A percentile compares a stretch with the other conserved stretches of the same genome.
phyloP scores from a whole-genome alignment of 2,329 filamentous ascomycete species.

The Penicillium expansum region DNA sequence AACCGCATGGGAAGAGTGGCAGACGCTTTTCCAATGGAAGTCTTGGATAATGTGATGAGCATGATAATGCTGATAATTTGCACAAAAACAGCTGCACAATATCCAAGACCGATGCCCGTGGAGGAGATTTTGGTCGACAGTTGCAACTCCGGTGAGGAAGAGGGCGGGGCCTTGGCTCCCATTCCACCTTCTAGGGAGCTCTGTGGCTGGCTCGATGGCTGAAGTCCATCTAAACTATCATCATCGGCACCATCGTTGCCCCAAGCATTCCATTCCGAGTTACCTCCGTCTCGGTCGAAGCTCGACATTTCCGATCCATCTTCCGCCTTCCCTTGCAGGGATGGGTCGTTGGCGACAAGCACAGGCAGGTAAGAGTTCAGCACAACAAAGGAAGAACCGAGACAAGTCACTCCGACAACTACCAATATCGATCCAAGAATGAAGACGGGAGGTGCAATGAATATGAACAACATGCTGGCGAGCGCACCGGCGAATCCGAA shows the following conservation, averaged over 20 bases:
- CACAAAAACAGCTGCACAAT: constrained; percentile 76
- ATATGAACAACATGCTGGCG: constrained; percentile 81
- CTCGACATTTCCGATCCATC: constrained; percentile 25
- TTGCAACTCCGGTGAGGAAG: constrained; percentile 63
- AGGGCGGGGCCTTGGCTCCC: constrained; percentile 2
- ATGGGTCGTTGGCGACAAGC: constrained; percentile 76
- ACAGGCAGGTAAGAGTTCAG: constrained; percentile 89
- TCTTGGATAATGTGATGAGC: constrained; percentile 54
- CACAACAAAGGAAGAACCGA: constrained; percentile 86
- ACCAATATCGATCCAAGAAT: constrained; percentile 75
- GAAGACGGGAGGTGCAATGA: constrained; percentile 71
- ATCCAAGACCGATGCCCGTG: constrained; percentile 84
- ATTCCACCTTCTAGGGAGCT: constrained; percentile 8
- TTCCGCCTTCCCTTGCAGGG: constrained; percentile 34
- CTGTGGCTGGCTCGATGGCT: neutral
- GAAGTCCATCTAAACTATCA: constrained; percentile 22
- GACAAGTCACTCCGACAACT: constrained; percentile 82
- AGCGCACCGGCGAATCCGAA: constrained; percentile 78
- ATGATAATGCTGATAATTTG: constrained; percentile 76
- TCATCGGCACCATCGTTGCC: constrained; percentile 11
- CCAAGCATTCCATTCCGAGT: constrained; percentile 18
- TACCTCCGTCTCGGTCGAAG: constrained; percentile 19
- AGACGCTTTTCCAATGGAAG: constrained; percentile 54
- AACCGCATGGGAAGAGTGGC: constrained; percentile 76
- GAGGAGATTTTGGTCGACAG: constrained; percentile 85